These are phyloP conservation scores for Basidiobolus meristosporus DNA, from an alignment of 371 early-diverging fungal genomes.

Conservation along the genomic window DNA sequence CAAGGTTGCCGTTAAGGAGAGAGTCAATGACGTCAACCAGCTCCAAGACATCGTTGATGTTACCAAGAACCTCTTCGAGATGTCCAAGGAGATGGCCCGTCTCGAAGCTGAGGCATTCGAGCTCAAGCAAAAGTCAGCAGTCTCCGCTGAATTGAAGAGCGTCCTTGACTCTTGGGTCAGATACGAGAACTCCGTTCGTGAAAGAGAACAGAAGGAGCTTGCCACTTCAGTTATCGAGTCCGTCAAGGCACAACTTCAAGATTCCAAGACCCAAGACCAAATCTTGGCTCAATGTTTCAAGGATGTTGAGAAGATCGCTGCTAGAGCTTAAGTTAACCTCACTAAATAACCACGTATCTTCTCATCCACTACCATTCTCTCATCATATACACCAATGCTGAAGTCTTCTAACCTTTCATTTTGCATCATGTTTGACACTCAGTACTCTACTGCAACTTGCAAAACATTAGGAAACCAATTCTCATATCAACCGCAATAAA, in stretches of 20 bases:
- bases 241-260: slow-evolving; percentile 58
- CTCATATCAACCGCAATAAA: too few relatives aligned
- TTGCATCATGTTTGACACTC: too few relatives aligned
- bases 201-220: slow-evolving; percentile 80
- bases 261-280: slow-evolving; percentile 42
- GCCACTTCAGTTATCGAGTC: slow-evolving; percentile 70
- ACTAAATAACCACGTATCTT: too few relatives aligned
- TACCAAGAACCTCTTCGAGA: slow-evolving; percentile 80
- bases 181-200: slow-evolving; percentile 81
- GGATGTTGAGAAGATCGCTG: slow-evolving; percentile 17
- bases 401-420: too few relatives aligned
- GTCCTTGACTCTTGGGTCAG: slow-evolving; percentile 93
- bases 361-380: too few relatives aligned
- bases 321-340: not conserved
- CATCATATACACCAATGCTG: too few relatives aligned
- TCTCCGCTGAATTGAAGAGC: slow-evolving; percentile 65
- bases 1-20: slow-evolving; percentile 71
- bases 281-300: slow-evolving; percentile 16
- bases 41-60: slow-evolving; percentile 84
- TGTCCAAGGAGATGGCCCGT: slow-evolving; percentile 84
- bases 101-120: slow-evolving; percentile 85
- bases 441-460: too few relatives aligned
- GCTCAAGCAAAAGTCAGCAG: slow-evolving; percentile 77
- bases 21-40: slow-evolving; percentile 76
- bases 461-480: too few relatives aligned